Conservation (phyloP, 1,139 yeast species). For the Candida glucosophila region DNA sequence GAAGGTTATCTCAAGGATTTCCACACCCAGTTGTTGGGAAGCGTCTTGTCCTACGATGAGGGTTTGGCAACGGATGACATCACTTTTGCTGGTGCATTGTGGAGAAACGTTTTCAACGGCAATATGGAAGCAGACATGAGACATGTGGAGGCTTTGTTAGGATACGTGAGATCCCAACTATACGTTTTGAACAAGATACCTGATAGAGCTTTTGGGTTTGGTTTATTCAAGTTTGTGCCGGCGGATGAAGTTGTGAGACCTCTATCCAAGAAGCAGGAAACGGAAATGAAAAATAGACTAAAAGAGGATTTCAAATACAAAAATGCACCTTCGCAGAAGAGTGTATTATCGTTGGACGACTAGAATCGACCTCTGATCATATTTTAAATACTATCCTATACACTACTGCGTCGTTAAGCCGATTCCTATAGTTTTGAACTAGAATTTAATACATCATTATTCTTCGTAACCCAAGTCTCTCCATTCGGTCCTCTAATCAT, state of each 20-base stretch:
- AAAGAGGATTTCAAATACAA: conserved; percentile 27
- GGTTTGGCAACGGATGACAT: conserved; percentile 79
- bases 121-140: conserved; percentile 74
- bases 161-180: conserved; percentile 81
- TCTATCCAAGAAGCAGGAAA: conserved; percentile 55
- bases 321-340: conserved; percentile 53
- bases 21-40: conserved; percentile 83
- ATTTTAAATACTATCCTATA: no score
- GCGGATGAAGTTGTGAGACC: conserved; percentile 75
- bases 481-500: conserved; percentile 47
- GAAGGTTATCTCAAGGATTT: conserved; percentile 85
- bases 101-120: conserved; percentile 90
- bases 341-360: conserved; percentile 56
- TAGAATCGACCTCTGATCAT: no score
- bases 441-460: no score
- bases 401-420: no score
- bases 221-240: conserved; percentile 75
- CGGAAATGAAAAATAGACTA: conserved; percentile 31
- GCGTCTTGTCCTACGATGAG: conserved; percentile 87
- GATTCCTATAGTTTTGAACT: no score
- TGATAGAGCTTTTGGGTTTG: conserved; percentile 89
- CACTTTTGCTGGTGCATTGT: conserved; percentile 77
- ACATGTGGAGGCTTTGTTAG: conserved; percentile 79
- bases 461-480: no score
- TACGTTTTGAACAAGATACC: conserved; percentile 78